phyloP scores from a whole-genome alignment of 192 early-diverging fungal genomes.

The Phlyctochytrium bullatum region DNA sequence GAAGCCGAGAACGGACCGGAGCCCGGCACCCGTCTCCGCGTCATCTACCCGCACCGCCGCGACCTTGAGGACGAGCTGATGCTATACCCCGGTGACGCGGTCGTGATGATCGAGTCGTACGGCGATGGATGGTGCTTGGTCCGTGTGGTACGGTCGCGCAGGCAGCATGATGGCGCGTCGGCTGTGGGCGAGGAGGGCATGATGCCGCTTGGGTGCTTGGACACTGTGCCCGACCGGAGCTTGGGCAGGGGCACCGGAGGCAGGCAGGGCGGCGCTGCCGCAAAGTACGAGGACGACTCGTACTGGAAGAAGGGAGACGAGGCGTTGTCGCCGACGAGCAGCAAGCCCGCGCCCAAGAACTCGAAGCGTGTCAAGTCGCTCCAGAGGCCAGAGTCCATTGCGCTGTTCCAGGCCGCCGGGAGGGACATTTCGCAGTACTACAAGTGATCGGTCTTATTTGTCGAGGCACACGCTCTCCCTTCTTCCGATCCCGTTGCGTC shows the following conservation, averaged over 20 bases:
- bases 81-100: conserved; percentile 27
- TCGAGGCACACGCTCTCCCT: neutral
- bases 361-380: neutral
- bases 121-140: conserved; percentile 33
- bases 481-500: neutral
- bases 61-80: conserved; percentile 30
- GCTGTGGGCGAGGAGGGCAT: conserved; percentile 23
- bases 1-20: neutral
- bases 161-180: conserved; percentile 2
- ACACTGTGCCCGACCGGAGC: conserved; percentile 5
- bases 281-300: neutral
- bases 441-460: neutral
- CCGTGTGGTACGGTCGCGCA: conserved; percentile 13
- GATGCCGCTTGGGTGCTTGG: conserved; percentile 25
- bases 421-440: neutral
- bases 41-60: conserved; percentile 22
- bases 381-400: conserved; percentile 2
- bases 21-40: conserved; percentile 25
- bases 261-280: neutral
- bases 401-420: conserved; percentile 3
- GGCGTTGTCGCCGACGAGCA: neutral
- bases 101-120: conserved; percentile 34
- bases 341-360: neutral
- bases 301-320: neutral
- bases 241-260: neutral